Evolutionary conservation across 176 grass and related monocot genomes (phyloP).

Genomic region (Avena sativa): DNA sequence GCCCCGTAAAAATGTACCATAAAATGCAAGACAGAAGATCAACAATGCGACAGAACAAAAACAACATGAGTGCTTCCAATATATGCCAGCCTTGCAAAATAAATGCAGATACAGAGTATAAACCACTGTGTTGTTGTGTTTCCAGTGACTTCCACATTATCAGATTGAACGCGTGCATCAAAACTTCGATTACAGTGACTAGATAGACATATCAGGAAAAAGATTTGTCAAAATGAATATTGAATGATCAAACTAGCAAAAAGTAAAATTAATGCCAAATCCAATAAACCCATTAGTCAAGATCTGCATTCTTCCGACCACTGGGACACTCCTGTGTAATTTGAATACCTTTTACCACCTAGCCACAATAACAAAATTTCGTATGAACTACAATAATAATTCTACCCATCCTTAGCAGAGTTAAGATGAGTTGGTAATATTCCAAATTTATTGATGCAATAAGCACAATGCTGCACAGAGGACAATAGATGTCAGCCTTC

Average conservation of each 20-base stretch:
- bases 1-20: neutral
- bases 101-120: constrained; percentile 3
- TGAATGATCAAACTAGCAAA: constrained; percentile 14
- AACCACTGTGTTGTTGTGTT: neutral
- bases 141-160: neutral
- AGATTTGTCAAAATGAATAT: neutral
- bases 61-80: constrained; percentile 23
- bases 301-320: constrained; percentile 15
- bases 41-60: constrained; percentile 10
- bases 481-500: constrained; percentile 19
- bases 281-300: constrained; percentile 8
- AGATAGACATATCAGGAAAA: constrained; percentile 12
- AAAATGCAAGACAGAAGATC: neutral
- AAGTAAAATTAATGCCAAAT: neutral
- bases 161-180: neutral
- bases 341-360: constrained; percentile 13
- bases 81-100: constrained; percentile 22
- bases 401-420: constrained; percentile 19
- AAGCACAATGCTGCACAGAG: constrained; percentile 6
- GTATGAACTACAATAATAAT: constrained; percentile 11
- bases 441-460: neutral
- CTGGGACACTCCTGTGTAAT: neutral
- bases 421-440: neutral
- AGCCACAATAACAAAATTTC: constrained; percentile 9
- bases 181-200: constrained; percentile 9